Conservation (phyloP, 2,329 filamentous ascomycete genomes). For the Calonectria naviculata region DNA sequence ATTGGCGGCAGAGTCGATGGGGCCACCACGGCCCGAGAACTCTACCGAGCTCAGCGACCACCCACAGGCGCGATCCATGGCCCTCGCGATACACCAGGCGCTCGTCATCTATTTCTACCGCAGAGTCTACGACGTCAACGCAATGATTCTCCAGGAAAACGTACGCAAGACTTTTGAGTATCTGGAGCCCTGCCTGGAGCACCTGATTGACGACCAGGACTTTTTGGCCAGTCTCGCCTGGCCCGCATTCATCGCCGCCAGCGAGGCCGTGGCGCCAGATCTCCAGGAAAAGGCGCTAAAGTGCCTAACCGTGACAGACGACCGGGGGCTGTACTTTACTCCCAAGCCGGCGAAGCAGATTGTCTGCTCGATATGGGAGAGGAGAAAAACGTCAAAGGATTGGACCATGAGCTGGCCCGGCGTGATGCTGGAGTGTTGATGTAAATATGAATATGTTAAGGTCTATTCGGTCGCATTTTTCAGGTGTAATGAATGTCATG, state of each 20-base stretch:
- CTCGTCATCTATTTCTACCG: constrained; percentile 59
- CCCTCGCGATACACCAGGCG: constrained; percentile 53
- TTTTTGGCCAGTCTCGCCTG: constrained; percentile 53
- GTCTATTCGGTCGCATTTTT: background rate
- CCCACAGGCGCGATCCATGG: constrained; percentile 33
- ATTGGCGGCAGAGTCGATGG: constrained; percentile 12
- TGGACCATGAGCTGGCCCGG: constrained; percentile 45
- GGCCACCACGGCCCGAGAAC: constrained; percentile 12
- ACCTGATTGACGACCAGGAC: constrained; percentile 47
- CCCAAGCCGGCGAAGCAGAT: constrained; percentile 41
- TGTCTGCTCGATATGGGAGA: constrained; percentile 43
- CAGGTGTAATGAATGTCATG: background rate
- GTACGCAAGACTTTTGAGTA: constrained; percentile 50
- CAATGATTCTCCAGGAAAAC: constrained; percentile 51
- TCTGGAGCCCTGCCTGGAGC: constrained; percentile 47
- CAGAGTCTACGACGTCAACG: constrained; percentile 49
- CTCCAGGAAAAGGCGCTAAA: constrained; percentile 44
- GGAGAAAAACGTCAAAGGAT: constrained; percentile 39
- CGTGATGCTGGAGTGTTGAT: constrained; percentile 24
- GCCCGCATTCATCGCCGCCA: constrained; percentile 56
- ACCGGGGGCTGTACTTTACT: constrained; percentile 41
- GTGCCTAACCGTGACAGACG: constrained; percentile 40
- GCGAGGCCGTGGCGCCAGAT: constrained; percentile 50
- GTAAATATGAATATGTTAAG: background rate
- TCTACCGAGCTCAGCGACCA: constrained; percentile 32